A percentile compares a stretch with the other conserved stretches of the same genome.
Conservation (phyloP, 2,329 filamentous ascomycete species). For the Trichophyton simii region DNA sequence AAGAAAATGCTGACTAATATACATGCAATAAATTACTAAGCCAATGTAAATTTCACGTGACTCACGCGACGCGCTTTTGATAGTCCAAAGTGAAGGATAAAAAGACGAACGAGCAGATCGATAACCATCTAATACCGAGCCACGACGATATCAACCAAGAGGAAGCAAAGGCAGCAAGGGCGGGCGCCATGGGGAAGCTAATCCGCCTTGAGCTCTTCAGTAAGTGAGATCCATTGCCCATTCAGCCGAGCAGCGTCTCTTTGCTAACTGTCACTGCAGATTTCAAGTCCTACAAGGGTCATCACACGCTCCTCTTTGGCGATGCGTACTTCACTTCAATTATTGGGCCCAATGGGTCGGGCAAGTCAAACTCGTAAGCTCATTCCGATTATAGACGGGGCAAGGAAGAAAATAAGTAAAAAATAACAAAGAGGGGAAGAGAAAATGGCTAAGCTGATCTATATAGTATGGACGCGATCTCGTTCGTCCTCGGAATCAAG, state of each 20-base stretch:
- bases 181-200: constrained; percentile 73
- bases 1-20: neutral
- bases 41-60: neutral
- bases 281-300: constrained; percentile 99
- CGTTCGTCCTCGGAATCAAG: constrained; percentile 96
- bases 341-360: constrained; percentile 97
- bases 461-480: constrained; percentile 91
- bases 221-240: constrained; percentile 35
- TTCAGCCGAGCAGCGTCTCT: constrained; percentile 6
- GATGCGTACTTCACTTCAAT: constrained; percentile 99
- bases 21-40: neutral
- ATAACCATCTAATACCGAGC: neutral
- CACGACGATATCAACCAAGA: neutral
- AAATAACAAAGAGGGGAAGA: neutral
- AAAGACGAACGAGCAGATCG: neutral
- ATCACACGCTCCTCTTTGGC: constrained; percentile 85
- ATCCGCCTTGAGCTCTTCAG: constrained; percentile 89
- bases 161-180: neutral
- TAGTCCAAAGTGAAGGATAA: neutral
- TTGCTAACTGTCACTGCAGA: constrained; percentile 42
- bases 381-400: neutral
- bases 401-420: neutral
- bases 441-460: constrained; percentile 3
- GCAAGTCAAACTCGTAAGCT: constrained; percentile 90
- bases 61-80: neutral